Evolutionary conservation across 2,329 filamentous ascomycete genomes (phyloP).

Genomic region (Botryotinia globosa): DNA sequence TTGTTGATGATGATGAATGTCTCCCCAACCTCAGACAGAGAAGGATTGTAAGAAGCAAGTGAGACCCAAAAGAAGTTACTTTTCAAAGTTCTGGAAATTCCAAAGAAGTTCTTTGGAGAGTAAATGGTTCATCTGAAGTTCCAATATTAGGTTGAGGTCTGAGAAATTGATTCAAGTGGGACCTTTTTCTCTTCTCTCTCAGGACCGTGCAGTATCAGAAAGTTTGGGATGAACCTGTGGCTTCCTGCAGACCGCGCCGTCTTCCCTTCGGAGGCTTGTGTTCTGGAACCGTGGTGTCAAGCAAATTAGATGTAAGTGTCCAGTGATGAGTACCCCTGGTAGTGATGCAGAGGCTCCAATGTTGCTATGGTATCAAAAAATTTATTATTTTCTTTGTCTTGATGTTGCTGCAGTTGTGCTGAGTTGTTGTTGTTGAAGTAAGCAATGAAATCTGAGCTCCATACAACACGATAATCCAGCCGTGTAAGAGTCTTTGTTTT

Average conservation of each 20-base stretch:
- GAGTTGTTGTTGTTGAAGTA: conserved; percentile 22
- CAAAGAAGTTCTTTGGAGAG: conserved; percentile 30
- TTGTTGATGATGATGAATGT: conserved; percentile 9
- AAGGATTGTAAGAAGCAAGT: conserved; percentile 24
- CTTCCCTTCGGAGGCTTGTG: conserved; percentile 29
- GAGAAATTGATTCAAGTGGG: conserved; percentile 33
- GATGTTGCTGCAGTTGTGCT: conserved; percentile 3
- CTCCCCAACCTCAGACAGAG: conserved; percentile 17
- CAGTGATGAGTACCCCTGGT: conserved; percentile 32
- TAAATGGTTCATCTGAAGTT: conserved; percentile 33
- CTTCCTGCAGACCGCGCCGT: conserved; percentile 35
- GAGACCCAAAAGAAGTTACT: conserved; percentile 28
- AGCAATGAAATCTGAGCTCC: conserved; percentile 20
- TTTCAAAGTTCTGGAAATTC: conserved; percentile 35
- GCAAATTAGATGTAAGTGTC: conserved; percentile 33
- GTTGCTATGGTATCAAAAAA: conserved; percentile 24
- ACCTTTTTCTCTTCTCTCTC: conserved; percentile 37
- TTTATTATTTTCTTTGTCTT: conserved; percentile 17
- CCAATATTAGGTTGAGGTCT: conserved; percentile 30
- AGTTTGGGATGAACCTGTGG: conserved; percentile 41
- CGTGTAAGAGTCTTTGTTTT: conserved; percentile 35
- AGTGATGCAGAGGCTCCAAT: conserved; percentile 29
- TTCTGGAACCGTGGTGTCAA: conserved; percentile 35
- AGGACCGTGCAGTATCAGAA: conserved; percentile 31
- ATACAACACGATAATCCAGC: conserved; percentile 22